Evolutionary conservation across 179 eudicot genomes (phyloP), one percentile per base, ranked within the genome.

Genomic region (Camellia oleifera): DNA sequence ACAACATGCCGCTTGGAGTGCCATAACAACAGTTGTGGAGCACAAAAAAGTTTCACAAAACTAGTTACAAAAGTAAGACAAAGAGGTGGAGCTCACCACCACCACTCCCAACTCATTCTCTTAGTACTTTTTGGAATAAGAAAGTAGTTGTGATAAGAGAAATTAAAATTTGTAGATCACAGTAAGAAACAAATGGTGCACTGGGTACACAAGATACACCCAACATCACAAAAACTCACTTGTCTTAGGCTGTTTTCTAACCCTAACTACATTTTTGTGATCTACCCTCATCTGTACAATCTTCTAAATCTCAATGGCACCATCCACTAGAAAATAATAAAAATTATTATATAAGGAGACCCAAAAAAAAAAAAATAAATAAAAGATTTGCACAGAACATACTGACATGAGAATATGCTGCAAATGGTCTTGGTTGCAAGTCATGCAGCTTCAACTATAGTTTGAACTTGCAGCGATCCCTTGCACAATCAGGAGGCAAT

Each of bases 261-360:
- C 7, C 48, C 80, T 82, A 74, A 73, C 77, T 48, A 65, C 82
- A 75, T 76, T 85, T 79, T 60, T 65, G 80, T 79, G 81, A 79
- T 79, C 86, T 84, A 79, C 84, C 78, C 83, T 85, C 86, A 82
- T 81, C 86, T 87, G 86, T 89, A 89, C 94, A 91, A 67, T 83
- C 84, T 79, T 79, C 89, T 83, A 81, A 78, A 73, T 74, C 80
- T 74, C 68, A 67, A 45, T 13, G 75, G 78, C 76, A 76, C 77
- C 77, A 83, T 80, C 66, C 82, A 72, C 82, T 58, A 23, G 53
- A 32, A 82, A 65, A 48, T 7, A 54, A 42, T 7, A 54, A 42
- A 74, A 56, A 13, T 58, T 50, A 76, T 82, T 69, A 74, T 70
- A 79, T 8, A 45, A 75, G 48, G 20, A 48, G 44, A 32, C 32